Percentiles rank a stretch among this genome's conserved stretches.
phyloP scores from a whole-genome alignment of 1,284 basidiomycete genomes.

The Polyporus tsugae region DNA sequence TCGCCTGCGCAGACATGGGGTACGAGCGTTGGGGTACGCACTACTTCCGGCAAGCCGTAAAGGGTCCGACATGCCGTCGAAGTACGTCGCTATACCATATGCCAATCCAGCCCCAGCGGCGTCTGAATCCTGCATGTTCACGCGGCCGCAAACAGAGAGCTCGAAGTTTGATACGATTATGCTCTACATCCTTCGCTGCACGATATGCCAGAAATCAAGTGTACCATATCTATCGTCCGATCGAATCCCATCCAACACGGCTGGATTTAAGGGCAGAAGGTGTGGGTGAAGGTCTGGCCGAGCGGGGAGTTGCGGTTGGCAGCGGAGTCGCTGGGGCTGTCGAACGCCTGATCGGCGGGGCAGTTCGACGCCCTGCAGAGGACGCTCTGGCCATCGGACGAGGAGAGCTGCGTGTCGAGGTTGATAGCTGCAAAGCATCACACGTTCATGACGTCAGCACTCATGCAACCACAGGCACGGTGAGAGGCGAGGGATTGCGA shows the following conservation, averaged over 20 bases:
- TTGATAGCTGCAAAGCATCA: conserved; percentile 5
- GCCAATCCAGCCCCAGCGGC: too few relatives aligned
- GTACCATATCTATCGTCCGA: too few relatives aligned
- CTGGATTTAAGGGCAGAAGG: not conserved
- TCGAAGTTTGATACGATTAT: too few relatives aligned
- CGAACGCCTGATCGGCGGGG: conserved; percentile 8
- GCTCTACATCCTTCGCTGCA: too few relatives aligned
- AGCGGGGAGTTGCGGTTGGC: conserved; percentile 9
- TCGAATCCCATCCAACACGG: not conserved
- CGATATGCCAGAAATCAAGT: too few relatives aligned
- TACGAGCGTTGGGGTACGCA: not conserved
- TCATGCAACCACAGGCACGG: not conserved
- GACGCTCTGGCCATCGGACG: conserved; percentile 4
- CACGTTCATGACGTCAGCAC: not conserved
- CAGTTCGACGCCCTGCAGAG: conserved; percentile 4
- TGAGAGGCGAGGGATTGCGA: not conserved
- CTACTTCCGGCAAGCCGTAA: not conserved
- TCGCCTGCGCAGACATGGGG: not conserved
- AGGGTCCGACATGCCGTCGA: too few relatives aligned
- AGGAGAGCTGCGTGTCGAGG: conserved; percentile 7
- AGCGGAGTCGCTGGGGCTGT: not conserved
- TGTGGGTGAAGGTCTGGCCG: conserved; percentile 5
- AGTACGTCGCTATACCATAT: too few relatives aligned
- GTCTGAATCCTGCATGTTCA: too few relatives aligned
- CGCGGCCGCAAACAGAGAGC: too few relatives aligned